Percentiles rank a stretch among this genome's conserved stretches.
phyloP scores from a whole-genome alignment of 2,329 filamentous ascomycete species.

The Pestalotiopsis sp. region DNA sequence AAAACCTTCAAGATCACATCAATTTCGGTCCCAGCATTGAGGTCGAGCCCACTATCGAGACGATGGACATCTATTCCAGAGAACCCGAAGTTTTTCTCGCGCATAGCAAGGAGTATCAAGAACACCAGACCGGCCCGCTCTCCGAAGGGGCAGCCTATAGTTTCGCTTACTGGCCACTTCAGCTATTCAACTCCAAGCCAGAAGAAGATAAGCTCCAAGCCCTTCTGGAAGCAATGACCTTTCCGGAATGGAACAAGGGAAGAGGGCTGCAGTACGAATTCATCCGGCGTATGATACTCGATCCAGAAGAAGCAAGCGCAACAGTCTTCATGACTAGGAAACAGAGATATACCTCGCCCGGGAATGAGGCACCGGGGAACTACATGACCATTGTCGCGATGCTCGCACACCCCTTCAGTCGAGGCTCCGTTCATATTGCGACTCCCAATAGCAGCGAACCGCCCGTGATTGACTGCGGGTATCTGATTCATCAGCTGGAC shows the following conservation, averaged over 20 bases:
- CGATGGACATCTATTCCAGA: not conserved
- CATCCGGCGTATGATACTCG: not conserved
- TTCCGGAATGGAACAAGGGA: not conserved
- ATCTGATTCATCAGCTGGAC: conserved; percentile 11
- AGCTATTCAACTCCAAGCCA: not conserved
- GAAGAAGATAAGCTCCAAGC: not conserved
- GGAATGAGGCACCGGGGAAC: not conserved
- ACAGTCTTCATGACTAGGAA: conserved; percentile 4
- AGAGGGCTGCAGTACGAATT: not conserved
- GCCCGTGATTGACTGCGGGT: not conserved
- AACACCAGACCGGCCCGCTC: not conserved
- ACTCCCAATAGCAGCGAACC: not conserved
- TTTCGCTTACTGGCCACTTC: not conserved
- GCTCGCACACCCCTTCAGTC: conserved; percentile 16
- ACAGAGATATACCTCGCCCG: not conserved
- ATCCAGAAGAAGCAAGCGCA: not conserved
- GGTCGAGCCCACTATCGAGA: not conserved
- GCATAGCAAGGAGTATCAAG: not conserved
- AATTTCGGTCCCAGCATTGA: not conserved
- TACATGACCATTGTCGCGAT: not conserved
- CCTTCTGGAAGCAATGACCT: not conserved
- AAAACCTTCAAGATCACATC: conserved; percentile 35
- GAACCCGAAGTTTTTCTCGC: not conserved
- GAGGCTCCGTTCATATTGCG: conserved; percentile 13
- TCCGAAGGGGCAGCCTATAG: not conserved